Conservation (phyloP, 2,329 filamentous ascomycete genomes). For the Emydomyces testavorans region DNA sequence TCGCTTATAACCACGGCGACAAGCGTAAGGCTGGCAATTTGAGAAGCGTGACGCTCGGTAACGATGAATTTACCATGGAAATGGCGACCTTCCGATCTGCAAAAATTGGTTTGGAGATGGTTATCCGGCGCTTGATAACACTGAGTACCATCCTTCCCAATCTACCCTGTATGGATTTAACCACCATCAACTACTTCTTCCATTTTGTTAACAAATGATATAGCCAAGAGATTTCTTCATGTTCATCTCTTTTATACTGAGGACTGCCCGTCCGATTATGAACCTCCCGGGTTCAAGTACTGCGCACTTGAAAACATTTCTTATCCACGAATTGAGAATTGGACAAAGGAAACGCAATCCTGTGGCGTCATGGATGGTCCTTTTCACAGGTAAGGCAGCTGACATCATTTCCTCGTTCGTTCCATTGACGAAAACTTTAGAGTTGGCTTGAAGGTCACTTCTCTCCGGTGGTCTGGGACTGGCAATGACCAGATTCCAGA, state of each 20-base stretch:
- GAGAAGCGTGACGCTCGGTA: slow-evolving; percentile 23
- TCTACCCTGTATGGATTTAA: slow-evolving; percentile 31
- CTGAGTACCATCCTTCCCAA: slow-evolving; percentile 31
- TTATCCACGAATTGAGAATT: slow-evolving; percentile 31
- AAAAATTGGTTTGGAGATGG: slow-evolving; percentile 32
- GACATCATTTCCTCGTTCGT: not conserved
- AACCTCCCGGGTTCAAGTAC: slow-evolving; percentile 33
- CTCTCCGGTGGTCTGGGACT: slow-evolving; percentile 24
- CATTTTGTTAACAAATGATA: not conserved
- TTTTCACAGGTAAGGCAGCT: slow-evolving; percentile 29
- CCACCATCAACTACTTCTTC: not conserved
- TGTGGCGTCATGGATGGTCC: slow-evolving; percentile 29
- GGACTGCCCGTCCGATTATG: slow-evolving; percentile 30
- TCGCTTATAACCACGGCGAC: slow-evolving; percentile 32
- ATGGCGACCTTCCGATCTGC: slow-evolving; percentile 32
- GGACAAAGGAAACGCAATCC: slow-evolving; percentile 27
- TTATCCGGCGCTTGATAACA: slow-evolving; percentile 34
- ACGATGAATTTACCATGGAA: slow-evolving; percentile 24
- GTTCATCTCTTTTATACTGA: slow-evolving; percentile 38
- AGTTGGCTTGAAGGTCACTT: slow-evolving; percentile 27
- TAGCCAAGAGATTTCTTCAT: slow-evolving; percentile 33
- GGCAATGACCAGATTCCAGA: slow-evolving; percentile 23
- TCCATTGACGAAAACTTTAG: slow-evolving; percentile 15
- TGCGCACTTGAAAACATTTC: slow-evolving; percentile 23
- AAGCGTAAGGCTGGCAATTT: slow-evolving; percentile 24